phyloP scores from a whole-genome alignment of 2,329 filamentous ascomycete species.

The Aureobasidium sp. region DNA sequence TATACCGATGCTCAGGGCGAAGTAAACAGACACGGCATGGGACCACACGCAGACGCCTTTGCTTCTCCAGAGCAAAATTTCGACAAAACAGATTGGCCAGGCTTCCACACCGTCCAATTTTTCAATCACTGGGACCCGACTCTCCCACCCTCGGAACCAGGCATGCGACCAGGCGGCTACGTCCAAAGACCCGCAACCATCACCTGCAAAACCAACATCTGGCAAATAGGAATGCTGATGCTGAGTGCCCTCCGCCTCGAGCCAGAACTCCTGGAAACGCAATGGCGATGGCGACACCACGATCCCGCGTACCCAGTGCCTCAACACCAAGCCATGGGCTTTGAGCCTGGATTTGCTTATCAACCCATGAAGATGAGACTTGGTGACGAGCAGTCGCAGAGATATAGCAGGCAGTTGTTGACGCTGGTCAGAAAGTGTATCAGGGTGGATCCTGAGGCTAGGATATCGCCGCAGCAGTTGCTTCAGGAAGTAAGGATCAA shows the following conservation, averaged over 20 bases:
- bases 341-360: not conserved
- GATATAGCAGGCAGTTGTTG: not conserved
- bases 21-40: not conserved
- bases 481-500: not conserved
- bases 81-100: not conserved
- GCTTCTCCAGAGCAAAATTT: not conserved
- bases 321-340: not conserved
- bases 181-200: not conserved
- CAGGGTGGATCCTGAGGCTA: not conserved
- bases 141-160: not conserved
- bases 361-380: not conserved
- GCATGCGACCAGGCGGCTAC: not conserved
- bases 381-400: not conserved
- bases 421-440: not conserved
- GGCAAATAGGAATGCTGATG: constrained; percentile 5
- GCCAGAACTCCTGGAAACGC: not conserved
- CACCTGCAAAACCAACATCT: not conserved
- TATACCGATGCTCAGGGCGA: not conserved
- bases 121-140: not conserved
- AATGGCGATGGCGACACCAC: not conserved
- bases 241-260: not conserved
- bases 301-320: not conserved
- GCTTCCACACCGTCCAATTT: not conserved
- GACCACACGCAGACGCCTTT: not conserved
- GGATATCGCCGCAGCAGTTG: not conserved